phyloP scores from a whole-genome alignment of 371 early-diverging fungal genomes.

The Mortierella sp. region DNA sequence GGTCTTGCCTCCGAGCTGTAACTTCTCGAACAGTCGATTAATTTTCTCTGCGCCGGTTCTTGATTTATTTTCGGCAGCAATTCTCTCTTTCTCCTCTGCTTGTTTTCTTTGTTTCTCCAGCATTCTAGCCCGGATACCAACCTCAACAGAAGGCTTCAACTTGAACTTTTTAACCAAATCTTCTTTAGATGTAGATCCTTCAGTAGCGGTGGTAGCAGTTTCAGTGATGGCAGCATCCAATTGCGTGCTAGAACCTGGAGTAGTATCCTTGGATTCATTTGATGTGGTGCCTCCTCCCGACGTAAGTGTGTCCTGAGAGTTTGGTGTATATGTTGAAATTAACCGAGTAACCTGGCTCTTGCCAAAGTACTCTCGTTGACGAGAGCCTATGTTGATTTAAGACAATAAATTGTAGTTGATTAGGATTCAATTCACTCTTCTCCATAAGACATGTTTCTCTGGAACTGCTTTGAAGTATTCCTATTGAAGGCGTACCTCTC shows the following conservation, averaged over 20 bases:
- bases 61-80: conserved; percentile 18
- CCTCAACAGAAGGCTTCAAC: conserved; percentile 45
- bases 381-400: neutral
- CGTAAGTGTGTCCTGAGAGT: conserved; percentile 7
- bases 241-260: neutral
- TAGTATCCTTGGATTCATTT: neutral
- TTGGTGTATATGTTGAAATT: neutral
- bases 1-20: conserved; percentile 13
- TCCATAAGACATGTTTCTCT: too few species aligned
- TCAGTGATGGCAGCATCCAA: neutral
- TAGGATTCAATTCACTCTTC: neutral
- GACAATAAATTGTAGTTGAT: neutral
- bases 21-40: conserved; percentile 32
- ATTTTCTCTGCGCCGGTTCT: conserved; percentile 23
- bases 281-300: conserved; percentile 2
- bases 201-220: neutral
- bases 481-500: neutral
- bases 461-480: neutral
- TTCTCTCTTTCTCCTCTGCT: conserved; percentile 16
- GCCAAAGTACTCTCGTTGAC: neutral
- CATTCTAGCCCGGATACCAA: conserved; percentile 42
- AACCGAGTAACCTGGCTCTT: neutral
- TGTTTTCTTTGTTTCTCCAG: conserved; percentile 22
- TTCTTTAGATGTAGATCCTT: conserved; percentile 6
- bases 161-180: conserved; percentile 45